These are phyloP conservation scores for Rhododendron ovatum DNA, from an alignment of 148 eudicot species.

Conservation along the genomic window DNA sequence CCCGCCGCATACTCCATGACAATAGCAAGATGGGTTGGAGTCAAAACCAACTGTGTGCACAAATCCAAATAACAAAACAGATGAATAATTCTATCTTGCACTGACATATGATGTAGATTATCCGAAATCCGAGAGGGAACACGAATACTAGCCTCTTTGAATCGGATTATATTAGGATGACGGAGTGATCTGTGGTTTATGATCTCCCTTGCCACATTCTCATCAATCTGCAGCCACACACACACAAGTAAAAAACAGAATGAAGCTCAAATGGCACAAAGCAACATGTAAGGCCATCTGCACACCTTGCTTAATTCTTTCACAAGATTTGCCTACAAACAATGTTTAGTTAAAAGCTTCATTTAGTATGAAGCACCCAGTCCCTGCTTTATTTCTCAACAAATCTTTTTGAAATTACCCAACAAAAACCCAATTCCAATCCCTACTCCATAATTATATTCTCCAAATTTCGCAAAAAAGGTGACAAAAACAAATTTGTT, in stretches of 20 bases:
- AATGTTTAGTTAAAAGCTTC: not conserved
- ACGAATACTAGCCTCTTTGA: conserved; percentile 52
- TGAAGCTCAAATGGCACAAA: not conserved
- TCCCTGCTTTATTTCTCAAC: not conserved
- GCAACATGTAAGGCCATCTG: not conserved
- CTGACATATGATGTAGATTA: not conserved
- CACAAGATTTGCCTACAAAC: not conserved
- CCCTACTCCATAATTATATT: not conserved
- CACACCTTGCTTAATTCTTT: not conserved
- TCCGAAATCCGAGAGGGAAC: not conserved
- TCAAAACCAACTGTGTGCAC: conserved; percentile 50
- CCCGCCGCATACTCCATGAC: conserved; percentile 90
- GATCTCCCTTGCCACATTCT: conserved; percentile 84
- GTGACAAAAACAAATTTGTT: not conserved
- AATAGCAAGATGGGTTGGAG: conserved; percentile 80
- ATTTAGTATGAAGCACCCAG: not conserved
- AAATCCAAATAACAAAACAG: conserved; percentile 1
- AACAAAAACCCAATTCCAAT: not conserved
- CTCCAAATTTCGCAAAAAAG: not conserved
- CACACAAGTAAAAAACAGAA: not conserved
- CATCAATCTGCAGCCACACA: conserved; percentile 55
- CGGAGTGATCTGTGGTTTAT: conserved; percentile 76
- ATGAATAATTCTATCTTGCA: not conserved
- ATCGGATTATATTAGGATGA: conserved; percentile 80
- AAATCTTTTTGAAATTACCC: not conserved